A percentile compares a stretch with the other conserved stretches of the same genome.
phyloP scores from a whole-genome alignment of 2,329 filamentous ascomycete species.

The Pezicula neosporulosa region DNA sequence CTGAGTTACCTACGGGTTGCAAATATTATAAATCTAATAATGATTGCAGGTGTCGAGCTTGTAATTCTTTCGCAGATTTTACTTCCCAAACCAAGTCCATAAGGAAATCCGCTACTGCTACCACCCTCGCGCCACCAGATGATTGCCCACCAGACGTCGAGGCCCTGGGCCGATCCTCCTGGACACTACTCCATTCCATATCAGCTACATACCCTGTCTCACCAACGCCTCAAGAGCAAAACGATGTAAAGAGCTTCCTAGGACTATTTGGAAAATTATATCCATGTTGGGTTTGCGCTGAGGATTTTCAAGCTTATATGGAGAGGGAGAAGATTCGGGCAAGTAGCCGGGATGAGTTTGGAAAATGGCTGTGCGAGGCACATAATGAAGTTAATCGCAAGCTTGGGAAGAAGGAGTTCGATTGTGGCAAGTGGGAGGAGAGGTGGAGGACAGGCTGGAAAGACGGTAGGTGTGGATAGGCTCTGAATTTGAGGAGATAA shows the following conservation, averaged over 20 bases:
- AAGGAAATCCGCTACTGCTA: constrained; percentile 29
- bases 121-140: constrained; percentile 32
- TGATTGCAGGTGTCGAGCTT: constrained; percentile 63
- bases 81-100: constrained; percentile 52
- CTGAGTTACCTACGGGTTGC: not conserved
- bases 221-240: constrained; percentile 67
- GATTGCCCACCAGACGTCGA: constrained; percentile 94
- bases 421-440: constrained; percentile 89
- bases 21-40: constrained; percentile 4
- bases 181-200: constrained; percentile 91
- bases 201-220: constrained; percentile 77
- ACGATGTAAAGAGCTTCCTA: constrained; percentile 76
- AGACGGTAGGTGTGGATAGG: constrained; percentile 58
- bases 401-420: constrained; percentile 85
- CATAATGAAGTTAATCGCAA: constrained; percentile 88
- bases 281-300: constrained; percentile 92
- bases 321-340: constrained; percentile 56
- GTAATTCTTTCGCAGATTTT: constrained; percentile 60
- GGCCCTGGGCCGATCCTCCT: constrained; percentile 78
- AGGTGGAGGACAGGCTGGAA: constrained; percentile 90
- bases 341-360: constrained; percentile 65
- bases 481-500: not conserved
- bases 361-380: constrained; percentile 78
- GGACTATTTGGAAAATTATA: constrained; percentile 80
- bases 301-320: constrained; percentile 86